A percentile compares a stretch with the other conserved stretches of the same genome.
Evolutionary conservation across 2,329 filamentous ascomycete species (phyloP).

Genomic region (Sporothrix phasma): DNA sequence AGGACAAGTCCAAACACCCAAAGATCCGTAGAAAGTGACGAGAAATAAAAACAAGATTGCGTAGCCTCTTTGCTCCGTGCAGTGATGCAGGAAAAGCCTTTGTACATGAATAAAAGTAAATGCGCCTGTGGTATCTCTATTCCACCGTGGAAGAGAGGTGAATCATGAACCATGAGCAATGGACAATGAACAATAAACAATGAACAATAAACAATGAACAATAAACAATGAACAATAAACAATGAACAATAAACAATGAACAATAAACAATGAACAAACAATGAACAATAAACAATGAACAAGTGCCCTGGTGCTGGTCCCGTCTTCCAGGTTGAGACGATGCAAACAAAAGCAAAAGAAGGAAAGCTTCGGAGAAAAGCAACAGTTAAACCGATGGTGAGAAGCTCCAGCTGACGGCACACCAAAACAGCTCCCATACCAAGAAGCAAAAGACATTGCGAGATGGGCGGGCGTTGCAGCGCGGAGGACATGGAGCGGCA

Average conservation of each 20-base stretch:
- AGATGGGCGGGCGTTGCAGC: neutral
- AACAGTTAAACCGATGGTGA: too few relatives aligned
- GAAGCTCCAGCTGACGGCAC: neutral
- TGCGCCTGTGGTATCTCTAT: conserved; percentile 1
- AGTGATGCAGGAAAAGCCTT: neutral
- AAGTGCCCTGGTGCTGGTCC: too few relatives aligned
- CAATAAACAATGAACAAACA: neutral
- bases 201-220: neutral
- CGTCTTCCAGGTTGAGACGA: neutral
- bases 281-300: neutral
- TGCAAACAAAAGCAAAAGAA: neutral
- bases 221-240: neutral
- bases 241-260: neutral
- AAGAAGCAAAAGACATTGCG: neutral
- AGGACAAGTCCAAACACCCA: neutral
- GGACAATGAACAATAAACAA: neutral
- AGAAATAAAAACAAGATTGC: neutral
- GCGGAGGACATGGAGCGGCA: neutral
- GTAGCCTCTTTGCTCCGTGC: conserved; percentile 1
- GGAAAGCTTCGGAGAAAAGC: neutral
- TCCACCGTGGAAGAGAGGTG: neutral
- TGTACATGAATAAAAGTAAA: neutral
- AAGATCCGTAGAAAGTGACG: neutral
- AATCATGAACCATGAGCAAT: neutral
- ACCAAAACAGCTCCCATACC: neutral